Evolutionary conservation across 1,284 basidiomycete genomes (phyloP).

Genomic region (Agaricales sp.): DNA sequence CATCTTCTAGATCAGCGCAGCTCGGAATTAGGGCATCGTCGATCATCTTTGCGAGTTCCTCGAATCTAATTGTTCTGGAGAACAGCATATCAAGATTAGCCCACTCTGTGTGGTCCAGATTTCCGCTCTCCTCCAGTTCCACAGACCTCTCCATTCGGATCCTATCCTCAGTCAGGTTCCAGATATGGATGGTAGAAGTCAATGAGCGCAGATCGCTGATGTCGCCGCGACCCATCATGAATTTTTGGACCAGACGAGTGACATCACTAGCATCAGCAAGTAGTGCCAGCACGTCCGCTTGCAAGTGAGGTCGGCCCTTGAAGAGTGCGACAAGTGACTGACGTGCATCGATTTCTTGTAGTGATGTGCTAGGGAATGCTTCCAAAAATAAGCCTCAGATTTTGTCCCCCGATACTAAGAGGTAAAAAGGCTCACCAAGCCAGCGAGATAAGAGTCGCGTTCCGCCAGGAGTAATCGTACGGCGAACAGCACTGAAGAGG

Average conservation of each 20-base stretch:
- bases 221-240: slow-evolving; percentile 63
- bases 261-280: slow-evolving; percentile 63
- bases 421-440: slow-evolving; percentile 45
- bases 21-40: slow-evolving; percentile 32
- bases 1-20: slow-evolving; percentile 5
- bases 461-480: slow-evolving; percentile 76
- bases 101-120: slow-evolving; percentile 36
- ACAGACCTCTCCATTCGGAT: slow-evolving; percentile 45
- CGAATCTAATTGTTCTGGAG: slow-evolving; percentile 44
- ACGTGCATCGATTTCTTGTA: slow-evolving; percentile 61
- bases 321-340: slow-evolving; percentile 80
- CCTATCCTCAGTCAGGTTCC: slow-evolving; percentile 39
- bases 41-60: slow-evolving; percentile 49
- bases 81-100: slow-evolving; percentile 44
- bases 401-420: slow-evolving; percentile 2
- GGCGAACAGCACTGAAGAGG: slow-evolving; percentile 67
- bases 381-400: slow-evolving; percentile 8
- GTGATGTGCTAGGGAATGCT: slow-evolving; percentile 83
- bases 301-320: slow-evolving; percentile 49
- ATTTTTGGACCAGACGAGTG: slow-evolving; percentile 71
- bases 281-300: slow-evolving; percentile 52
- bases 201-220: slow-evolving; percentile 57
- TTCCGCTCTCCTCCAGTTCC: slow-evolving; percentile 30
- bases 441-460: slow-evolving; percentile 68
- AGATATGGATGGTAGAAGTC: slow-evolving; percentile 47